Percentiles rank a stretch among this genome's conserved stretches.
phyloP scores from a whole-genome alignment of 1,284 basidiomycete species.

The Trichosporon coremiiforme region DNA sequence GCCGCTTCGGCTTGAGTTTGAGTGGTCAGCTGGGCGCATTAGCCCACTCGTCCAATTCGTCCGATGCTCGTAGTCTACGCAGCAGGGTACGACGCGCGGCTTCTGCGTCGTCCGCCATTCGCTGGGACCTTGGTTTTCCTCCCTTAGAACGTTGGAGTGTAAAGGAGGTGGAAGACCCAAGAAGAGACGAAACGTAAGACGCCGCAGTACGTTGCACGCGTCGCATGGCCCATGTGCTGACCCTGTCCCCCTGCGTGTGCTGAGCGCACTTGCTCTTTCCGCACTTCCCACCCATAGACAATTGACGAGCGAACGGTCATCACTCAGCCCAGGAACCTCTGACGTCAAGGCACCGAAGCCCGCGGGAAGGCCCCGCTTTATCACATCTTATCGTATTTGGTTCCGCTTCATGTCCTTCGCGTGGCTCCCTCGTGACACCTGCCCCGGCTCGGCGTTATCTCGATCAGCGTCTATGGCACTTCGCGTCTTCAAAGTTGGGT shows the following conservation, averaged over 20 bases:
- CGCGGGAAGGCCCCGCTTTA: slow-evolving; percentile 1
- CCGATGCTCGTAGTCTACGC: background rate
- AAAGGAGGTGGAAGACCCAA: background rate
- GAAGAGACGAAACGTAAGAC: background rate
- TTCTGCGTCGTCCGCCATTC: background rate
- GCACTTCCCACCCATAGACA: background rate
- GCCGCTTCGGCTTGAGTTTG: background rate
- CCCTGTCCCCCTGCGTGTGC: background rate
- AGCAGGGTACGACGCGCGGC: background rate
- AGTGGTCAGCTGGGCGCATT: background rate
- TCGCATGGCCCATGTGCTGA: background rate
- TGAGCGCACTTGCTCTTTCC: background rate
- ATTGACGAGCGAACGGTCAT: background rate
- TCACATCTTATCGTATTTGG: slow-evolving; percentile 15
- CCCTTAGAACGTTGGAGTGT: no score
- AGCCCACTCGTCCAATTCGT: background rate
- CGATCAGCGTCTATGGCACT: background rate
- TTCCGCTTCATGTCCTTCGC: background rate
- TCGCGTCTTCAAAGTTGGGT: background rate
- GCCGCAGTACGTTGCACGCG: background rate
- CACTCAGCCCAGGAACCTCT: background rate
- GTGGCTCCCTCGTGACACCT: background rate
- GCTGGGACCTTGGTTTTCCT: no score
- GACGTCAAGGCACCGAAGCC: background rate
- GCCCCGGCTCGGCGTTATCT: background rate